Conservation (phyloP, 345 rosid genomes). For the Eucalyptus tenuipes region DNA sequence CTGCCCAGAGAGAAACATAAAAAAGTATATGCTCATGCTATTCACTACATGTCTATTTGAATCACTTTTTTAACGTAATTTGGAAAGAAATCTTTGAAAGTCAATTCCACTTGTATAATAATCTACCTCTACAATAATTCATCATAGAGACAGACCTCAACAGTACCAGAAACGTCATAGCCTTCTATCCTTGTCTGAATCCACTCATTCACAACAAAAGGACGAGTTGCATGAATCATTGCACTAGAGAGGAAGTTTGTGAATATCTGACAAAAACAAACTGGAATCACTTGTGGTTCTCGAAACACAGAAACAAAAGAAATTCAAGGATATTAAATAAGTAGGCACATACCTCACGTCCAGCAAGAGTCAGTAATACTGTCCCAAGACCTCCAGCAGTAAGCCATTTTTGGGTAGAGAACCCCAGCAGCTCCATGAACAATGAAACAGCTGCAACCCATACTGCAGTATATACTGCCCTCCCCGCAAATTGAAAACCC, state of each 20-base stretch:
- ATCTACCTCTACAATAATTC: not conserved
- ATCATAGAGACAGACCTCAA: slow-evolving; percentile 53
- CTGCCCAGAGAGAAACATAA: slow-evolving; percentile 14
- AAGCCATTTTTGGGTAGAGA: slow-evolving; percentile 88
- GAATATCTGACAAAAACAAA: slow-evolving; percentile 42
- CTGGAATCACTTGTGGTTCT: not conserved
- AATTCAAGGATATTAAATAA: not conserved
- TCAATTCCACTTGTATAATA: not conserved
- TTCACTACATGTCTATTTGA: not conserved
- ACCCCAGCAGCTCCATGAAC: slow-evolving; percentile 93
- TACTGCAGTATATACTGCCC: slow-evolving; percentile 73
- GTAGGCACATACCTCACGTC: slow-evolving; percentile 65
- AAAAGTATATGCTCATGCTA: not conserved
- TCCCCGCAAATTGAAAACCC: slow-evolving; percentile 90
- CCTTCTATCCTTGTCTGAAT: slow-evolving; percentile 92
- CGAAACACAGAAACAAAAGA: not conserved
- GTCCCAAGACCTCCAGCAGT: slow-evolving; percentile 99
- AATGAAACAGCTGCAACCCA: slow-evolving; percentile 89
- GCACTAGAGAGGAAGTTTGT: slow-evolving; percentile 90
- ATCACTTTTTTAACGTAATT: not conserved
- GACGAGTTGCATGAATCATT: slow-evolving; percentile 89
- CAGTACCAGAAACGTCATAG: slow-evolving; percentile 96
- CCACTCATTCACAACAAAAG: slow-evolving; percentile 90
- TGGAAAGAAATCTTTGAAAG: not conserved
- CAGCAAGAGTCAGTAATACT: slow-evolving; percentile 92